phyloP scores from a whole-genome alignment of 2,329 filamentous ascomycete species.

The Ceratocystis lukuohia region DNA sequence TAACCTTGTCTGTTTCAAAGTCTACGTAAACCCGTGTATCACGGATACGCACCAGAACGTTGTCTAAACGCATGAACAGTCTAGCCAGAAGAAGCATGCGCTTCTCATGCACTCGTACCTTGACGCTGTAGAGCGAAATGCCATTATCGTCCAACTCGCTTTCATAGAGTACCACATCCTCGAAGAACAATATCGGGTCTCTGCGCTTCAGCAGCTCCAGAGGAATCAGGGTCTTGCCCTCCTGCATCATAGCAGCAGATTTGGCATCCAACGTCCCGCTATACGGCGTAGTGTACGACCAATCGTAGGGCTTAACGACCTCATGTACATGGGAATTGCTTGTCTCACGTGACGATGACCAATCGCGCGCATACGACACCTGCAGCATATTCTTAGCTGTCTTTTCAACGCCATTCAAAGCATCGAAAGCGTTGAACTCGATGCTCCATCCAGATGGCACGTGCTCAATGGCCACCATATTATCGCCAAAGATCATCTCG shows the following conservation, averaged over 20 bases:
- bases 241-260: constrained; percentile 18
- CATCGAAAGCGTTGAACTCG: constrained; percentile 72
- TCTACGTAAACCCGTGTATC: constrained; percentile 91
- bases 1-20: constrained; percentile 63
- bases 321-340: constrained; percentile 81
- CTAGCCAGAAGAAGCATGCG: constrained; percentile 72
- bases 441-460: constrained; percentile 62
- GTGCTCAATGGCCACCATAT: constrained; percentile 65
- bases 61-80: constrained; percentile 86
- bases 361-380: constrained; percentile 83
- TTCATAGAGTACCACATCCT: constrained; percentile 92
- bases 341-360: constrained; percentile 55
- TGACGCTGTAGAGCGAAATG: constrained; percentile 78
- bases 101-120: constrained; percentile 83
- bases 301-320: constrained; percentile 91
- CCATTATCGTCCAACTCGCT: constrained; percentile 97
- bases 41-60: constrained; percentile 72
- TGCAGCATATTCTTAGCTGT: constrained; percentile 82
- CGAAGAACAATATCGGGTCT: constrained; percentile 92
- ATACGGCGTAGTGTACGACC: constrained; percentile 91
- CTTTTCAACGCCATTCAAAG: constrained; percentile 85
- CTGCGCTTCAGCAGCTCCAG: constrained; percentile 74
- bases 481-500: constrained; percentile 99
- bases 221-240: constrained; percentile 44
- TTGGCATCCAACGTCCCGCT: constrained; percentile 47